Percentiles rank a stretch among this genome's conserved stretches.
Conservation (phyloP, 441 rosid species). For the Pelargonium fulgidum region DNA sequence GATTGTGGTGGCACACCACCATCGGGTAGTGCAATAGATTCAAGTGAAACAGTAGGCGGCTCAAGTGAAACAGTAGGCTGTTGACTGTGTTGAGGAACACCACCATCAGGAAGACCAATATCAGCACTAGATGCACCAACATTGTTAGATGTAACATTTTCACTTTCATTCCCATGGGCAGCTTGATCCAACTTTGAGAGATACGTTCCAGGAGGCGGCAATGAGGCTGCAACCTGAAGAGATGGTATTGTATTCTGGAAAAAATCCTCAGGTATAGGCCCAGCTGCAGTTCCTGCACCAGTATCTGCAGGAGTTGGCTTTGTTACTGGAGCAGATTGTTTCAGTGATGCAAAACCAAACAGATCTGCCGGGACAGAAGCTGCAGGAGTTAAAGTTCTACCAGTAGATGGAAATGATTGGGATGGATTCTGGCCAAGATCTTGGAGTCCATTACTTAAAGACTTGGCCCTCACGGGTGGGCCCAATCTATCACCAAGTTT, state of each 20-base stretch:
- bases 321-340: constrained; percentile 38
- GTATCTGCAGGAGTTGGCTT: constrained; percentile 45
- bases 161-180: constrained; percentile 41
- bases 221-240: constrained; percentile 67
- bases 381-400: constrained; percentile 33
- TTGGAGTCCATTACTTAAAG: constrained; percentile 50
- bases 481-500: constrained; percentile 84
- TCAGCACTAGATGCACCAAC: constrained; percentile 35
- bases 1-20: constrained; percentile 83
- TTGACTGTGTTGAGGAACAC: constrained; percentile 53
- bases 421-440: constrained; percentile 52
- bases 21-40: constrained; percentile 66
- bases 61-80: constrained; percentile 41
- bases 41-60: constrained; percentile 35
- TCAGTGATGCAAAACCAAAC: constrained; percentile 55
- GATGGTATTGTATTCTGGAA: constrained; percentile 88
- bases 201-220: constrained; percentile 87
- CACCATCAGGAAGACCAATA: constrained; percentile 73
- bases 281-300: constrained; percentile 43
- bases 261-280: constrained; percentile 92
- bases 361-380: constrained; percentile 56
- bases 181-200: constrained; percentile 67
- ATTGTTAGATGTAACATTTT: constrained; percentile 36
- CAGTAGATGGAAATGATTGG: constrained; percentile 40
- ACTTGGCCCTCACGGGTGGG: constrained; percentile 52